Evolutionary conservation across 352 stramenopile genomes (phyloP).

Genomic region (Pythium grandisporangium): DNA sequence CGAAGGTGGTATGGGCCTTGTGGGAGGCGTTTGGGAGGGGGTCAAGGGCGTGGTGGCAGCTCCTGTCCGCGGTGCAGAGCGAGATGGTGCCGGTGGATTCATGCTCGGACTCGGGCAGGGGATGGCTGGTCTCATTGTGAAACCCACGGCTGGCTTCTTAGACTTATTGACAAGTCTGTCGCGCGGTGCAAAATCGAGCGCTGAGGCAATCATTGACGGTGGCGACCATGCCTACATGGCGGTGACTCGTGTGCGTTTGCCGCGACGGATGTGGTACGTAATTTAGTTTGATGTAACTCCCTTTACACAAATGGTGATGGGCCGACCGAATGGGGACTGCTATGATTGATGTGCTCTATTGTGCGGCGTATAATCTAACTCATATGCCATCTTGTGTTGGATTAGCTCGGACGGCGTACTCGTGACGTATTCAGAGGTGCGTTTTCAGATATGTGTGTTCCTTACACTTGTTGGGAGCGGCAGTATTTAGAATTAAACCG

Average conservation of each 20-base stretch:
- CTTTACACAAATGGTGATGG: too few species aligned
- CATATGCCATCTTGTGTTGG: background rate
- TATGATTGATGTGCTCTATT: too few species aligned
- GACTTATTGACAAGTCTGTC: conserved; percentile 79
- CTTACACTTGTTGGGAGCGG: background rate
- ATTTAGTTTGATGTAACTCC: too few species aligned
- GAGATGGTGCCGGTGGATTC: conserved; percentile 68
- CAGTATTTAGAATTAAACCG: too few species aligned
- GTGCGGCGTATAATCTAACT: too few species aligned
- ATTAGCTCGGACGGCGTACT: conserved; percentile 64
- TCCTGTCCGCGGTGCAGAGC: conserved; percentile 66
- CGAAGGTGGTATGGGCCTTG: conserved; percentile 73
- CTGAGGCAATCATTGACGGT: conserved; percentile 60
- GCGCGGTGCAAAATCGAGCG: conserved; percentile 71
- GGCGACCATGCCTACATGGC: conserved; percentile 29
- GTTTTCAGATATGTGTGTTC: background rate
- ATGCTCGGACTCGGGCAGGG: conserved; percentile 81
- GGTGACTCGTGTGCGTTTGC: conserved; percentile 57
- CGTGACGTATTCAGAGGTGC: conserved; percentile 67
- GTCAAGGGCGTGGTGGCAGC: conserved; percentile 75
- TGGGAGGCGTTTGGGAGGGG: conserved; percentile 73
- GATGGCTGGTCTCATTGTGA: conserved; percentile 74
- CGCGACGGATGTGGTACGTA: conserved; percentile 69
- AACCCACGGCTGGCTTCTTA: conserved; percentile 73
- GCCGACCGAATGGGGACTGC: too few species aligned